phyloP scores from a whole-genome alignment of 306 rosid species.

The Chamaecrista fasciculata region DNA sequence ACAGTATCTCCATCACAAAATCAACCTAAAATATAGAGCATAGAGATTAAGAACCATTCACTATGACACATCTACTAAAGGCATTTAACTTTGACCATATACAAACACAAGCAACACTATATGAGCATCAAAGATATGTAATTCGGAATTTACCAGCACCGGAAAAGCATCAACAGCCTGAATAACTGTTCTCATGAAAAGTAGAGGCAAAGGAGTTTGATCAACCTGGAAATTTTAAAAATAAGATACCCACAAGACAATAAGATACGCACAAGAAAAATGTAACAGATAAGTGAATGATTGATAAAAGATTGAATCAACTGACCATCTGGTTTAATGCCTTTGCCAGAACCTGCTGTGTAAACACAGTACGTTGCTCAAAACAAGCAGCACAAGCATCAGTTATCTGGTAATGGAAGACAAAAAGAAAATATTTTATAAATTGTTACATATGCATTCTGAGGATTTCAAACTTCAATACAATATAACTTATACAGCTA shows the following conservation, averaged over 20 bases:
- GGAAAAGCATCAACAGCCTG: slow-evolving; percentile 99
- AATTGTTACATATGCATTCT: slow-evolving; percentile 9
- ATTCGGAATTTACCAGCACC: slow-evolving; percentile 55
- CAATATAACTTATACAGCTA: slow-evolving; percentile 3
- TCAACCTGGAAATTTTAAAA: slow-evolving; percentile 63
- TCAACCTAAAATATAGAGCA: slow-evolving; percentile 71
- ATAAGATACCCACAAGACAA: slow-evolving; percentile 9
- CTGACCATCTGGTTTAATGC: slow-evolving; percentile 93
- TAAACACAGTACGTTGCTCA: slow-evolving; percentile 97
- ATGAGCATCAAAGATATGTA: slow-evolving; percentile 7
- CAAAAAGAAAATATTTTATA: slow-evolving; percentile 11
- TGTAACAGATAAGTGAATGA: slow-evolving; percentile 5
- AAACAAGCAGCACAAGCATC: slow-evolving; percentile 98
- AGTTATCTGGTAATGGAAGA: slow-evolving; percentile 69
- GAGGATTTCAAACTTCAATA: neutral
- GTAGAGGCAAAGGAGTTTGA: slow-evolving; percentile 93
- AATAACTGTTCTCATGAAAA: slow-evolving; percentile 97
- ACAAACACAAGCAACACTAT: slow-evolving; percentile 8
- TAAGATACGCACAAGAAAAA: slow-evolving; percentile 9
- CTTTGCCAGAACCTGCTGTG: slow-evolving; percentile 97
- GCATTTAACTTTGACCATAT: neutral
- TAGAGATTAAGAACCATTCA: neutral
- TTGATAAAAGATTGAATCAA: slow-evolving; percentile 2
- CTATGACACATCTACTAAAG: neutral
- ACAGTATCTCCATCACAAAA: slow-evolving; percentile 98